These are phyloP conservation scores for Phyllostachys edulis DNA, from an alignment of 176 grass and related monocot species.

Conservation along the genomic window DNA sequence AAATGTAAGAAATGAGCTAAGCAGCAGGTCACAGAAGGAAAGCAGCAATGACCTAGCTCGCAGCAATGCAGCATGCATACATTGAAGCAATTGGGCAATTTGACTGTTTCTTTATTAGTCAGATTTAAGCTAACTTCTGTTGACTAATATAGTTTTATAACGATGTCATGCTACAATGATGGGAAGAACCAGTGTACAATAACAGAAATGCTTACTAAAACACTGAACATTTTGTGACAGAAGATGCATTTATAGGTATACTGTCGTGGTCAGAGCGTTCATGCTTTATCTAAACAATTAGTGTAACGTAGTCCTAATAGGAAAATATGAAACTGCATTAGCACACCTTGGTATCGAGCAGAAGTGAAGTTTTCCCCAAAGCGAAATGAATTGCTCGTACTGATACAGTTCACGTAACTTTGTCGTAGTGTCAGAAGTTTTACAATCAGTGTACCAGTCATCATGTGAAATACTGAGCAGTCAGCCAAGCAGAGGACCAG, in stretches of 20 bases:
- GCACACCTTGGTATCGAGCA: neutral
- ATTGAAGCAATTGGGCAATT: neutral
- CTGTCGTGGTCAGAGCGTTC: neutral
- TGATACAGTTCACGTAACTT: neutral
- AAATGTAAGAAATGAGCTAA: neutral
- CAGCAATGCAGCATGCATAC: neutral
- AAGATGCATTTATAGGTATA: neutral
- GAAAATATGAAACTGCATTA: neutral
- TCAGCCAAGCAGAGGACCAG: neutral
- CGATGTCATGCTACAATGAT: neutral
- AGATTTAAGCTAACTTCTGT: neutral
- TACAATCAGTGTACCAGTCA: neutral
- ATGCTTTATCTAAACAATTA: neutral
- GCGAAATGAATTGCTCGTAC: neutral
- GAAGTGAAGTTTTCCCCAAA: neutral
- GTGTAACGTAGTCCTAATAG: neutral
- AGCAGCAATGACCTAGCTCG: neutral
- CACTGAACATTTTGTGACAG: neutral
- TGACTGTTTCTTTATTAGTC: neutral
- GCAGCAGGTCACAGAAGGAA: neutral
- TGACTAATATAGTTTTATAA: conserved; percentile 20
- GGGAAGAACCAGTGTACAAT: neutral
- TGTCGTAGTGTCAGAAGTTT: neutral
- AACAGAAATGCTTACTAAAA: conserved; percentile 8
- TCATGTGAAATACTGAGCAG: neutral